These are phyloP conservation scores for Oenanthe sinensis DNA, from an alignment of 129 eudicot genomes.

Conservation along the genomic window DNA sequence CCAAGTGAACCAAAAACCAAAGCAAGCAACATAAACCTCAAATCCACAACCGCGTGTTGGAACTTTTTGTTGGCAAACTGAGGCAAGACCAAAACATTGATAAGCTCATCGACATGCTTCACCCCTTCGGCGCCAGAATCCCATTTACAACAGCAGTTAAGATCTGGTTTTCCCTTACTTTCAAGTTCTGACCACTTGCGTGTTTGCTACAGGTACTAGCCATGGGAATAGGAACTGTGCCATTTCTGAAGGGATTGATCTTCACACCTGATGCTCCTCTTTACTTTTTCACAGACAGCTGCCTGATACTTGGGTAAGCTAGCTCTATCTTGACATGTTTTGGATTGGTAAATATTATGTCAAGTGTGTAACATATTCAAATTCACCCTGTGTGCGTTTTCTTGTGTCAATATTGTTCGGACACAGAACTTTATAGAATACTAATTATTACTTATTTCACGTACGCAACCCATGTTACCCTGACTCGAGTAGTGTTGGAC, in stretches of 20 bases:
- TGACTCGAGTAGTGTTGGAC: too few relatives aligned
- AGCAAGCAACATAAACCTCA: background rate
- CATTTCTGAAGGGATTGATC: slow-evolving; percentile 62
- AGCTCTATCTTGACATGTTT: slow-evolving; percentile 2
- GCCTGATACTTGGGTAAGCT: slow-evolving; percentile 92
- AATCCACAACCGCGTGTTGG: background rate
- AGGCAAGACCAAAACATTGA: background rate
- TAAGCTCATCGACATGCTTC: background rate
- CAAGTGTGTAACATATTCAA: background rate
- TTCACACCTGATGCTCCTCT: slow-evolving; percentile 92
- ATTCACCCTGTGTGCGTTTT: background rate
- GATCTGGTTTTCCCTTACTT: background rate
- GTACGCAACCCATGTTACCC: too few relatives aligned
- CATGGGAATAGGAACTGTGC: slow-evolving; percentile 70
- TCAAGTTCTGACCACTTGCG: background rate
- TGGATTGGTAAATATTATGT: slow-evolving; percentile 4
- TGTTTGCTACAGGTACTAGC: slow-evolving; percentile 65
- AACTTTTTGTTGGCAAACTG: too few relatives aligned
- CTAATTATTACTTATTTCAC: background rate
- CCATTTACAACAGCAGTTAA: background rate
- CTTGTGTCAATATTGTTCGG: background rate
- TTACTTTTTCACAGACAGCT: slow-evolving; percentile 91
- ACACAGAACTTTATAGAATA: background rate
- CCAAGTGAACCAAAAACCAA: background rate
- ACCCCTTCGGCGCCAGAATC: background rate